phyloP scores from a whole-genome alignment of 192 early-diverging fungal species.

The Borealophlyctis nickersoniae region DNA sequence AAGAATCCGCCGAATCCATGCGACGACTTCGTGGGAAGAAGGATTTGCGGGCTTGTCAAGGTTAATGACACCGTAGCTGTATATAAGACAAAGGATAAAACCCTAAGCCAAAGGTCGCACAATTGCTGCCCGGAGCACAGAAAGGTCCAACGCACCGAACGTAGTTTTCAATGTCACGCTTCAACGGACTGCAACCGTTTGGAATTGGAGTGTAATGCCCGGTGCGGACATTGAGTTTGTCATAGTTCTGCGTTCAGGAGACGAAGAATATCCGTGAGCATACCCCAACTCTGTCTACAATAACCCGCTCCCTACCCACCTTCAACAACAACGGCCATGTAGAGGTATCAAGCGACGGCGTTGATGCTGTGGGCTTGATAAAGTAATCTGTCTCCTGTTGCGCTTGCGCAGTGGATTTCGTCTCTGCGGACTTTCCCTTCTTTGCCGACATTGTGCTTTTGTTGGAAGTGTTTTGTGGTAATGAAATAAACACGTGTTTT shows the following conservation, averaged over 20 bases:
- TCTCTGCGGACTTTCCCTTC: background rate
- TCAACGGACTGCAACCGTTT: slow-evolving; percentile 88
- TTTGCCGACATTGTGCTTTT: background rate
- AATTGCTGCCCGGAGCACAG: background rate
- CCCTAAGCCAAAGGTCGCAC: background rate
- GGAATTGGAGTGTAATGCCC: slow-evolving; percentile 98
- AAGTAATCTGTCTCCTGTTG: slow-evolving; percentile 30
- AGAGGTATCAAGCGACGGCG: slow-evolving; percentile 83
- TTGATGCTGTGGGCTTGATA: slow-evolving; percentile 82
- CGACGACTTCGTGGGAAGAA: slow-evolving; percentile 99
- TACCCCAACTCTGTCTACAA: background rate
- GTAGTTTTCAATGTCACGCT: slow-evolving; percentile 87
- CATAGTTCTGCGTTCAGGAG: slow-evolving; percentile 71
- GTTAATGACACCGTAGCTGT: slow-evolving; percentile 96
- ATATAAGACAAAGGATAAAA: background rate
- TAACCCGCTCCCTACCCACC: slow-evolving; percentile 20
- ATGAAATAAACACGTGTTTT: background rate
- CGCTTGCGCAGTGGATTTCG: background rate
- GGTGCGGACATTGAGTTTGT: slow-evolving; percentile 95
- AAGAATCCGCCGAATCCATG: slow-evolving; percentile 97
- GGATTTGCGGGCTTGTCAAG: slow-evolving; percentile 99
- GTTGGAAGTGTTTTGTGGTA: background rate
- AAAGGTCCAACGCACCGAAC: slow-evolving; percentile 50
- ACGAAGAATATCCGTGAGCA: background rate
- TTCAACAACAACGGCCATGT: slow-evolving; percentile 96